phyloP scores from a whole-genome alignment of 495 filamentous ascomycete genomes.

The Penicillium nucicola region DNA sequence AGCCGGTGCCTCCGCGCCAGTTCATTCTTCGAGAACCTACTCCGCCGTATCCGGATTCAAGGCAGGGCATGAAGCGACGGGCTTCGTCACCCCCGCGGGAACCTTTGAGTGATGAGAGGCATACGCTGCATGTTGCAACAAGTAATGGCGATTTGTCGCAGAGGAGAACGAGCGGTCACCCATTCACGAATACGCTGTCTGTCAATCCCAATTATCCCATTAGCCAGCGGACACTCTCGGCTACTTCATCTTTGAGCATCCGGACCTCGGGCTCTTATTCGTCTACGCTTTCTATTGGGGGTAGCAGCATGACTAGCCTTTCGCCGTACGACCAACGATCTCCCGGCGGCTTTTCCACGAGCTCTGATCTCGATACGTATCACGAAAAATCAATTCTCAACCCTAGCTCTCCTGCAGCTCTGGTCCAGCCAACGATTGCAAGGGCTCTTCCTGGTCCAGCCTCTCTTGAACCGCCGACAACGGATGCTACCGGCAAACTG shows the following conservation, averaged over 20 bases:
- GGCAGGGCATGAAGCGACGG: conserved; percentile 69
- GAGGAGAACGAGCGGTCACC: conserved; percentile 59
- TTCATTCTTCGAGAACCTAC: conserved; percentile 59
- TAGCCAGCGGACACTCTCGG: conserved; percentile 68
- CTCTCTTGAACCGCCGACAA: conserved; percentile 29
- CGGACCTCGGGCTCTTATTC: conserved; percentile 70
- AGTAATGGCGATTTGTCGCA: conserved; percentile 65
- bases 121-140: conserved; percentile 48
- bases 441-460: conserved; percentile 15
- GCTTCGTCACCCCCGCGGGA: conserved; percentile 80
- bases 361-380: conserved; percentile 47
- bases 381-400: conserved; percentile 50
- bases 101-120: conserved; percentile 66
- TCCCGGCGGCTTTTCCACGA: conserved; percentile 68
- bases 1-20: conserved; percentile 53
- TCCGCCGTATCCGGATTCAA: conserved; percentile 41
- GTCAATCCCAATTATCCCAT: conserved; percentile 54
- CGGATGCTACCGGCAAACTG: conserved; percentile 38
- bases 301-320: conserved; percentile 71
- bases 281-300: conserved; percentile 64
- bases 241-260: conserved; percentile 64
- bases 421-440: conserved; percentile 26
- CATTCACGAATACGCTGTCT: conserved; percentile 55
- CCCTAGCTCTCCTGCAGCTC: conserved; percentile 53
- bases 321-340: conserved; percentile 71